Evolutionary conservation across 805 yeast species (phyloP), one percentile per base, ranked within the genome.

Genomic region (Ogataea henricii): DNA sequence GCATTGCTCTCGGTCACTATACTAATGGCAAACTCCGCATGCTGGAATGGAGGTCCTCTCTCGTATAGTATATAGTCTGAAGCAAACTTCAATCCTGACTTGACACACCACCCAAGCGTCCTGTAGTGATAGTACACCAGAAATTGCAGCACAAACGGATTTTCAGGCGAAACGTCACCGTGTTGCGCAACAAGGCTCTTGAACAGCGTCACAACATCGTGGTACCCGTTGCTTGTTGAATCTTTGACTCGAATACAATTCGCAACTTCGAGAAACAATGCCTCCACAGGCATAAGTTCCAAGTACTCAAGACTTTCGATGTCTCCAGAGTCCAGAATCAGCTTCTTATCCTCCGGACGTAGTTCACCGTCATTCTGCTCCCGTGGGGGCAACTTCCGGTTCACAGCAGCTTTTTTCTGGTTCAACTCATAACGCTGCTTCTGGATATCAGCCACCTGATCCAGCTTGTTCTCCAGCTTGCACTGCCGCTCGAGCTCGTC

Each of bases 1-100:
- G 5, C 40, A 4, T 47, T 25, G 18, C 40, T 21, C 17, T 49
- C 54, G 13, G 55, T 49, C 10, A 59, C 27, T 5, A 64, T 51
- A 20, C 48, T 57, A 9, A 87, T 70, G 39, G 92, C 88, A 64
- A 81, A 88, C 62, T 90, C 96, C 0, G 99, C 97, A 64, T 94
- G 99, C 43, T 85, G 82, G 64, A 91, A 89, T 1, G 97, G 97
- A 7, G 98, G 99, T 0, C 99, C 99, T 48, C 92, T 73, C 45
- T 85, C 81, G 65, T 94, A 94, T 4, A 94, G 71, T 7, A 94
- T 68, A 65, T 72, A 85, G 58, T 91, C 95, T n/a, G 87, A 78
- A 2, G 97, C 96, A 65, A 94, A 94, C 65, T 94, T 94, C 47
- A 90, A 79, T 0, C 98, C 99, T 0, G 91, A 80, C 49, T 95